A percentile compares a stretch with the other conserved stretches of the same genome.
These are phyloP conservation scores for Epichloe gansuensis DNA, from an alignment of 2,329 filamentous ascomycete genomes.

Conservation along the genomic window DNA sequence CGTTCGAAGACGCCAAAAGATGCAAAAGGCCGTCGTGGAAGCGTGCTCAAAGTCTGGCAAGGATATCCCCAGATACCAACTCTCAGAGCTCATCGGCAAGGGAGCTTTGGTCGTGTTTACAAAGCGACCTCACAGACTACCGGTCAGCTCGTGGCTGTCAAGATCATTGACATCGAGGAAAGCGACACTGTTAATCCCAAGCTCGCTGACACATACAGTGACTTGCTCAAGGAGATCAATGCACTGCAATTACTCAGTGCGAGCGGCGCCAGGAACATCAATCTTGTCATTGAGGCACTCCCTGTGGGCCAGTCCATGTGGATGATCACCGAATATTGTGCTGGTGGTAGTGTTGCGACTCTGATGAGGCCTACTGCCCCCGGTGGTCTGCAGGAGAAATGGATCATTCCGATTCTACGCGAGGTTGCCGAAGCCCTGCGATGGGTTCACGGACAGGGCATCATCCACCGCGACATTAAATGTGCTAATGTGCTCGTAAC, in stretches of 20 bases:
- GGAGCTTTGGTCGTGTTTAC: conserved; percentile 63
- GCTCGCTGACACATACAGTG: conserved; percentile 53
- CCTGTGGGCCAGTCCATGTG: conserved; percentile 70
- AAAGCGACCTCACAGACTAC: conserved; percentile 41
- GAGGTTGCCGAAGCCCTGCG: conserved; percentile 54
- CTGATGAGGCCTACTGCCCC: conserved; percentile 56
- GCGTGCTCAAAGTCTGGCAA: conserved; percentile 47
- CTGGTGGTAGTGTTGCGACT: conserved; percentile 69
- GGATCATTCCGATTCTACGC: conserved; percentile 54
- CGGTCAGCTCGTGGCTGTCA: conserved; percentile 54
- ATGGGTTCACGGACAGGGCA: conserved; percentile 57
- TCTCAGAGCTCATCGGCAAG: conserved; percentile 63
- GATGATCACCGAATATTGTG: conserved; percentile 82
- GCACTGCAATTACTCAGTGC: conserved; percentile 62
- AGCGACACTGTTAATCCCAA: conserved; percentile 56
- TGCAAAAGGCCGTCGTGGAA: conserved; percentile 53
- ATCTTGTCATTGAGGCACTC: conserved; percentile 67
- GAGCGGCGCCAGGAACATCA: conserved; percentile 66
- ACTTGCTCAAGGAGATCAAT: conserved; percentile 57
- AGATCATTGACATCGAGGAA: conserved; percentile 77
- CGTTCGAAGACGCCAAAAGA: conserved; percentile 59
- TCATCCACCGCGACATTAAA: conserved; percentile 62
- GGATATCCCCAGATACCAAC: conserved; percentile 52
- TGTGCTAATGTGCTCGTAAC: conserved; percentile 72
- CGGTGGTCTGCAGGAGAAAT: conserved; percentile 55